phyloP scores from a whole-genome alignment of 2,329 filamentous ascomycete species.

The Fusarium pininemorale region DNA sequence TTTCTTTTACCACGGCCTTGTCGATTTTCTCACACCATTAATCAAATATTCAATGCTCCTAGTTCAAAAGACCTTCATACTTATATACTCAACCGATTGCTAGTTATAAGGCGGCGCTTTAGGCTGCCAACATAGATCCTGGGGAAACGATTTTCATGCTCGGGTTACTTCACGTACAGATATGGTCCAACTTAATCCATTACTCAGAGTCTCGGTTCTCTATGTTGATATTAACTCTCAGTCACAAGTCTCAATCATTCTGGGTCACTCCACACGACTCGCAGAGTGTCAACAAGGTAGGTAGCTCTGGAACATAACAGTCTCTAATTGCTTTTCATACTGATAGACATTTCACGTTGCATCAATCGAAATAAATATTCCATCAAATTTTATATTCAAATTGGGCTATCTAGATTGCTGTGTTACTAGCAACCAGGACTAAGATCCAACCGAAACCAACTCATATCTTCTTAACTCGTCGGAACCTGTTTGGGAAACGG shows the following conservation, averaged over 20 bases:
- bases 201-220: accelerated
- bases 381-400: not conserved
- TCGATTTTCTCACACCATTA: accelerated
- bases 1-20: accelerated
- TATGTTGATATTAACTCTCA: accelerated
- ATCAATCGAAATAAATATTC: accelerated
- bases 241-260: not conserved
- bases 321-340: accelerated
- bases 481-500: not conserved
- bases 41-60: accelerated
- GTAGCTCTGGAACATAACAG: not conserved
- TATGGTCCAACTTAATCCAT: too few species aligned
- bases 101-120: accelerated
- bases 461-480: not conserved
- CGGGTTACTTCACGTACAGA: not conserved
- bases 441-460: not conserved
- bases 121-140: too few species aligned
- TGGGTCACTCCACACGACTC: accelerated
- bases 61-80: accelerated
- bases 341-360: accelerated
- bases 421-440: not conserved
- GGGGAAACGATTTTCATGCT: accelerated
- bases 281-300: accelerated
- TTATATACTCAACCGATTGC: accelerated
- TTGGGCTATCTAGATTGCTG: not conserved